Conservation (phyloP, 306 rosid genomes). For the Quercus robur region DNA sequence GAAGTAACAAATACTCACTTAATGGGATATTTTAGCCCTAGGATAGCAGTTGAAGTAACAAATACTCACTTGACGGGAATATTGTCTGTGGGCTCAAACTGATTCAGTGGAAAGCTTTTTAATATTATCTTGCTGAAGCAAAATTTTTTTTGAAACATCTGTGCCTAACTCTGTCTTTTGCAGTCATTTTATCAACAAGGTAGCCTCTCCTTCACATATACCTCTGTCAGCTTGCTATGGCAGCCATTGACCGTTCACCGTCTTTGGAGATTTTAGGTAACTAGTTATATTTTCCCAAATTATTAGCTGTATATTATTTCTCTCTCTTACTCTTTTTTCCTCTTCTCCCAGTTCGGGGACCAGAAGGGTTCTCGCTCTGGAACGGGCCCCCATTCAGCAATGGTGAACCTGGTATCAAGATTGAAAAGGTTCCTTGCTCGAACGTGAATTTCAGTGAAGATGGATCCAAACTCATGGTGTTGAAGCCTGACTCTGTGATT, state of each 20-base stretch:
- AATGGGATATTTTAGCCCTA: background rate
- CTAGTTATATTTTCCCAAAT: background rate
- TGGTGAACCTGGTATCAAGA: conserved; percentile 59
- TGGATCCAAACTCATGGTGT: conserved; percentile 70
- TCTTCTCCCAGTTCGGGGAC: conserved; percentile 57
- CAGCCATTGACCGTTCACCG: conserved; percentile 43
- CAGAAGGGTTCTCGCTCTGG: conserved; percentile 76
- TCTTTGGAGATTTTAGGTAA: conserved; percentile 77
- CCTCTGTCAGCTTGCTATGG: conserved; percentile 38
- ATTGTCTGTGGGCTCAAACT: background rate
- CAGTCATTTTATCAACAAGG: background rate
- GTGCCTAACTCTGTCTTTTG: background rate
- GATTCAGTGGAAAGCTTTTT: background rate
- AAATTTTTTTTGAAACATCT: background rate
- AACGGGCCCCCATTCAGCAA: conserved; percentile 69
- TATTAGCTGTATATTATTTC: background rate
- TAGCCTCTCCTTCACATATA: background rate
- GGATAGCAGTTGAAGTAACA: background rate
- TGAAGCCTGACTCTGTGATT: conserved; percentile 51
- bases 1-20: background rate
- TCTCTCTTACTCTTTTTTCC: background rate
- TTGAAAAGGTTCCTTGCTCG: conserved; percentile 53
- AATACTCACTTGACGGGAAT: background rate
- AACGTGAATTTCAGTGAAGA: conserved; percentile 67
- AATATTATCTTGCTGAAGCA: background rate